Percentiles rank a stretch among this genome's conserved stretches.
Conservation (phyloP, 306 rosid species). For the Citrullus mucosospermus region DNA sequence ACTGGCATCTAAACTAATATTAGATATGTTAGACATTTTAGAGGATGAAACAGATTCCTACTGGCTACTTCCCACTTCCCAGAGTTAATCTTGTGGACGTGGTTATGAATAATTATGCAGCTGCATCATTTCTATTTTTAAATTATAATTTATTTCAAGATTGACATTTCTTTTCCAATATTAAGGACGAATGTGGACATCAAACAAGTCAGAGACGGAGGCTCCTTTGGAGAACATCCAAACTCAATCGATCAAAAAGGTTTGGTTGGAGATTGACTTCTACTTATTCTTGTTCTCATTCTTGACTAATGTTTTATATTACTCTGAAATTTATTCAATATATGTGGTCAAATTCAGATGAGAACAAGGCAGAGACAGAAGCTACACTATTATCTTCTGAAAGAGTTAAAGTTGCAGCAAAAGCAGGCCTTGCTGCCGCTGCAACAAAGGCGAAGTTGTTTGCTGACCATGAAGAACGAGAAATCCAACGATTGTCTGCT, state of each 20-base stretch:
- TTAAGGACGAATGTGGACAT: constrained; percentile 62
- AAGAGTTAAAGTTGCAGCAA: constrained; percentile 77
- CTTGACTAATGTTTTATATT: background rate
- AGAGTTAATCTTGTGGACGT: background rate
- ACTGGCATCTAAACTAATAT: background rate
- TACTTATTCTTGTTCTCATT: background rate
- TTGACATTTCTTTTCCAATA: constrained; percentile 16
- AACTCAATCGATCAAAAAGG: constrained; percentile 58
- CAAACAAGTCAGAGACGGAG: constrained; percentile 40
- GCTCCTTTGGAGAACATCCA: constrained; percentile 42
- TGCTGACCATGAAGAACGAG: constrained; percentile 99
- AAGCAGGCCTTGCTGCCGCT: constrained; percentile 94
- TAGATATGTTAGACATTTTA: background rate
- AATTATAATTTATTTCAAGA: constrained; percentile 13
- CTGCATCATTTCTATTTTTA: constrained; percentile 9
- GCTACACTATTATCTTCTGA: constrained; percentile 47
- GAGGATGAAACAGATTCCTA: background rate
- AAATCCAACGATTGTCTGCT: constrained; percentile 95
- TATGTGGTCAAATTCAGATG: constrained; percentile 33
- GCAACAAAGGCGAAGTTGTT: constrained; percentile 92
- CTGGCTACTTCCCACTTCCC: background rate
- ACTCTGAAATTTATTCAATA: background rate
- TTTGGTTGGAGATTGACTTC: constrained; percentile 15
- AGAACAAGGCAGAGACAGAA: constrained; percentile 45
- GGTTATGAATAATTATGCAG: background rate